A percentile compares a stretch with the other conserved stretches of the same genome.
These are phyloP conservation scores for Boeremia lycopersici DNA, from an alignment of 2,329 filamentous ascomycete genomes.

Conservation along the genomic window DNA sequence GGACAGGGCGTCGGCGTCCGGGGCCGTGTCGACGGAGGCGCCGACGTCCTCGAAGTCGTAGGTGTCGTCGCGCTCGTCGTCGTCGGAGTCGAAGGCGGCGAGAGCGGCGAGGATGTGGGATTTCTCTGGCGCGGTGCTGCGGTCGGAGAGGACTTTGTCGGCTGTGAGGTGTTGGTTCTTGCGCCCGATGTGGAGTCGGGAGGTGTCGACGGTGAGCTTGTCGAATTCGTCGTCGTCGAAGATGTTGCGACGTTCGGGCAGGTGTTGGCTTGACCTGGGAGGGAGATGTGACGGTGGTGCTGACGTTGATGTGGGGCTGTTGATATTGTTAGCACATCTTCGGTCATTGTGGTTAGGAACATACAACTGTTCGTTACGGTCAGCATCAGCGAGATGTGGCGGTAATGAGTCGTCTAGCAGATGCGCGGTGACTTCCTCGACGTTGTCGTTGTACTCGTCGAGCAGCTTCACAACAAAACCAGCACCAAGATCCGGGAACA, in stretches of 20 bases:
- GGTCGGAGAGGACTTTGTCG: slow-evolving; percentile 73
- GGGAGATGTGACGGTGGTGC: slow-evolving; percentile 52
- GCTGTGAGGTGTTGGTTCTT: slow-evolving; percentile 66
- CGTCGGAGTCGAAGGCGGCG: slow-evolving; percentile 87
- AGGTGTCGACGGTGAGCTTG: slow-evolving; percentile 66
- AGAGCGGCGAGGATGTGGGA: slow-evolving; percentile 87
- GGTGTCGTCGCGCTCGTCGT: slow-evolving; percentile 96
- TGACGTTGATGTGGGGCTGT: slow-evolving; percentile 24
- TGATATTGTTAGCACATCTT: slow-evolving; percentile 18
- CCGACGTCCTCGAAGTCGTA: slow-evolving; percentile 94
- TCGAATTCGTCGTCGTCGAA: slow-evolving; percentile 81
- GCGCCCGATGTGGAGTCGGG: slow-evolving; percentile 80
- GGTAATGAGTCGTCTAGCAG: slow-evolving; percentile 80
- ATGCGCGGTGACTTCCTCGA: slow-evolving; percentile 80
- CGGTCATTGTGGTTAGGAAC: neutral
- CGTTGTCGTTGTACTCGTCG: slow-evolving; percentile 77
- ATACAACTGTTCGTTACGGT: slow-evolving; percentile 69
- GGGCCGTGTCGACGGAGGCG: slow-evolving; percentile 75
- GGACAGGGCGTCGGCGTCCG: slow-evolving; percentile 55
- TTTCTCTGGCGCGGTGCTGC: slow-evolving; percentile 71
- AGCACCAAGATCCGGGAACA: slow-evolving; percentile 86
- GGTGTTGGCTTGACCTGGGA: slow-evolving; percentile 63
- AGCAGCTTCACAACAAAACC: slow-evolving; percentile 80
- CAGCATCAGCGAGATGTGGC: slow-evolving; percentile 65
- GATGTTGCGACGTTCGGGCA: slow-evolving; percentile 69